These are phyloP conservation scores for Parafenestella ontariensis DNA, from an alignment of 2,329 filamentous ascomycete genomes.

Conservation along the genomic window DNA sequence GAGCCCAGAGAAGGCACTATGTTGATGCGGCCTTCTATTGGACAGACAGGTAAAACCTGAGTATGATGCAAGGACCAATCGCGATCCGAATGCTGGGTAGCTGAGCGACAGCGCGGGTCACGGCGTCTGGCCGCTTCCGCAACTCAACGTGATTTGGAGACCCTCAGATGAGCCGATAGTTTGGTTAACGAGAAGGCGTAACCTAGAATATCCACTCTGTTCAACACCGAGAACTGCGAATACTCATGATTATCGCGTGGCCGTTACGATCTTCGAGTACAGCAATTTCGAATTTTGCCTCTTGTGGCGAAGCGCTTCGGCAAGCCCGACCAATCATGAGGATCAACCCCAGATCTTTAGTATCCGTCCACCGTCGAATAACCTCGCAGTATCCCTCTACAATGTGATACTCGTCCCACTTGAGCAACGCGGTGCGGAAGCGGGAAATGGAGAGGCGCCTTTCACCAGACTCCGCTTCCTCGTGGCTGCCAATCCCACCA, in stretches of 20 bases:
- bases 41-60: constrained; percentile 21
- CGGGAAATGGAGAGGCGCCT: constrained; percentile 18
- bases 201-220: constrained; percentile 14
- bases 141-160: constrained; percentile 37
- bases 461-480: constrained; percentile 17
- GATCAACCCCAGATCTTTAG: constrained; percentile 14
- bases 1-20: constrained; percentile 26
- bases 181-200: constrained; percentile 18
- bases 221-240: constrained; percentile 12
- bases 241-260: constrained; percentile 29
- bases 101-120: constrained; percentile 16
- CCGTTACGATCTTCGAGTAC: constrained; percentile 11
- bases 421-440: constrained; percentile 17
- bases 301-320: constrained; percentile 26
- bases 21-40: constrained; percentile 37
- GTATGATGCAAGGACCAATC: constrained; percentile 33
- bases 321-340: constrained; percentile 21
- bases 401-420: constrained; percentile 21
- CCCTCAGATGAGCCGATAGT: constrained; percentile 32
- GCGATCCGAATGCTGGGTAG: constrained; percentile 26
- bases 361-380: constrained; percentile 25
- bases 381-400: constrained; percentile 22
- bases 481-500: constrained; percentile 19
- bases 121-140: constrained; percentile 26
- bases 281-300: constrained; percentile 17